Evolutionary conservation across 441 rosid species (phyloP).

Genomic region (Adansonia rubrostipa): DNA sequence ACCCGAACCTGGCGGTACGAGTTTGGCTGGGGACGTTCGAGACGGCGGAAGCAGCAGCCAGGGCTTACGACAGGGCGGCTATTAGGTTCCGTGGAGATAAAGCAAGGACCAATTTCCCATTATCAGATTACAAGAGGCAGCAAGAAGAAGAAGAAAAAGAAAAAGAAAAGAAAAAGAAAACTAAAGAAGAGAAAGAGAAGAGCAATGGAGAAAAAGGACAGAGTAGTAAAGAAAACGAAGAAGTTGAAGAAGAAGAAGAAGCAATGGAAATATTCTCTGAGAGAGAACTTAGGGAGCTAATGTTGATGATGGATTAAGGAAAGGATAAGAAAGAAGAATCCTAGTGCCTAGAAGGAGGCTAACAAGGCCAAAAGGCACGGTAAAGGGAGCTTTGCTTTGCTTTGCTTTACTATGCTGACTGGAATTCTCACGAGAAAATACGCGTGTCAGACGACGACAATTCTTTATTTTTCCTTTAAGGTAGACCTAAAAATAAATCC

Average conservation of each 20-base stretch:
- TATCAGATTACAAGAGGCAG: conserved; percentile 25
- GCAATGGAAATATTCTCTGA: conserved; percentile 7
- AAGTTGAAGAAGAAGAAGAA: neutral
- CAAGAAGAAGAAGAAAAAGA: neutral
- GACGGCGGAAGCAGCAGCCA: conserved; percentile 21
- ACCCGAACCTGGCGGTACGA: neutral
- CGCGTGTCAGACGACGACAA: too few relatives aligned
- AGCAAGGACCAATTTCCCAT: conserved; percentile 41
- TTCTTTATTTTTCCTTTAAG: too few relatives aligned
- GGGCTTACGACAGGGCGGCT: conserved; percentile 36
- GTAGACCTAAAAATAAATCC: too few relatives aligned
- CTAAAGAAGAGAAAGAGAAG: neutral
- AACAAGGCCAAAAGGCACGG: too few relatives aligned
- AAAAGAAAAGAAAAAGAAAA: neutral
- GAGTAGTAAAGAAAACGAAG: neutral
- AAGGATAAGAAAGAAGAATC: too few relatives aligned
- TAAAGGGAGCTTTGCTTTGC: too few relatives aligned
- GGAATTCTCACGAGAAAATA: too few relatives aligned
- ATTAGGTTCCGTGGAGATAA: conserved; percentile 40
- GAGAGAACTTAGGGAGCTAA: neutral
- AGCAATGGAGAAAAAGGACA: neutral
- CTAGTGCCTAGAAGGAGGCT: too few relatives aligned
- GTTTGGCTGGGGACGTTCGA: conserved; percentile 29
- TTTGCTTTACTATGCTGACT: too few relatives aligned
- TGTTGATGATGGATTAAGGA: conserved; percentile 16